Evolutionary conservation across 257 asterid genomes (phyloP).

Genomic region (Mentha longifolia): DNA sequence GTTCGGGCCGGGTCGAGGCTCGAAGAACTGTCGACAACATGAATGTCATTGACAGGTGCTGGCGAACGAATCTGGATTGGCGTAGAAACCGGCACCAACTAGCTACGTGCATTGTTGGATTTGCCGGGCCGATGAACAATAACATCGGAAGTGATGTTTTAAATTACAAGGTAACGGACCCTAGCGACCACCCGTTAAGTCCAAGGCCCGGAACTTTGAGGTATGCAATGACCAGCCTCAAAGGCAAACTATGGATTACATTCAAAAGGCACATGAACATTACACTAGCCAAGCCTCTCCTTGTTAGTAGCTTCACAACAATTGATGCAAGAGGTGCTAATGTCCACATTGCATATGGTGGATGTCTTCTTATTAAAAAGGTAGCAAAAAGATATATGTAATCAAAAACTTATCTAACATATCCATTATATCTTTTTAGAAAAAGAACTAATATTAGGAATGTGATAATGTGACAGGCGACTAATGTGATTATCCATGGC

Average conservation of each 20-base stretch:
- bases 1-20: conserved; percentile 31
- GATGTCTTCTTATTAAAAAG: conserved; percentile 57
- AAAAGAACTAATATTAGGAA: background rate
- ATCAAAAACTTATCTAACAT: background rate
- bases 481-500: conserved; percentile 76
- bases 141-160: conserved; percentile 50
- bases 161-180: conserved; percentile 58
- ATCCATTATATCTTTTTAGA: background rate
- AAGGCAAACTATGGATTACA: conserved; percentile 83
- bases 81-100: conserved; percentile 54
- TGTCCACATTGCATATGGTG: conserved; percentile 67
- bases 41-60: conserved; percentile 72
- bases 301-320: conserved; percentile 67
- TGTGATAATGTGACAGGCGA: conserved; percentile 44
- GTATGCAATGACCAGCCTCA: conserved; percentile 54
- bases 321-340: conserved; percentile 80
- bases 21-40: conserved; percentile 27
- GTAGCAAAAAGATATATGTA: conserved; percentile 33
- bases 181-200: conserved; percentile 58
- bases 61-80: conserved; percentile 70
- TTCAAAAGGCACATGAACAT: conserved; percentile 68
- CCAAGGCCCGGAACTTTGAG: conserved; percentile 79
- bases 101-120: conserved; percentile 78
- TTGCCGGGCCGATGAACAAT: conserved; percentile 66
- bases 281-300: conserved; percentile 61